Conservation (phyloP, 768 basidiomycete species). For the Suillus decipiens region DNA sequence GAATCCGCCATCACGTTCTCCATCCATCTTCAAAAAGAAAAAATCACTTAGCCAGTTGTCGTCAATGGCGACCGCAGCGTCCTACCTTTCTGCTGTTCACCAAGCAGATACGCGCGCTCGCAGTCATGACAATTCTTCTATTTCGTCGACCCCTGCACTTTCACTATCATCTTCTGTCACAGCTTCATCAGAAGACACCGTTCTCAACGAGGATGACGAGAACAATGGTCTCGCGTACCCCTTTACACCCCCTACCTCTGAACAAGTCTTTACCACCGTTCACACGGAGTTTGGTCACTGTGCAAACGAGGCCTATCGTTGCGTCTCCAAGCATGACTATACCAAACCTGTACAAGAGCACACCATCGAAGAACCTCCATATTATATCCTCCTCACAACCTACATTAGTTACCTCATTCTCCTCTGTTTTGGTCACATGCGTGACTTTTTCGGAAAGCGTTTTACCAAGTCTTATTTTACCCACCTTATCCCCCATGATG, state of each 20-base stretch:
- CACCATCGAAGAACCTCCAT: constrained; percentile 83
- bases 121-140: constrained; percentile 42
- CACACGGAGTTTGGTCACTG: constrained; percentile 96
- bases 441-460: constrained; percentile 94
- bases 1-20: constrained; percentile 47
- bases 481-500: constrained; percentile 82
- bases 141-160: constrained; percentile 68
- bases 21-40: constrained; percentile 68
- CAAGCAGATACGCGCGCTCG: constrained; percentile 62
- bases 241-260: constrained; percentile 69
- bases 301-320: constrained; percentile 72
- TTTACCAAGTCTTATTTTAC: constrained; percentile 67
- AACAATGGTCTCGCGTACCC: constrained; percentile 65
- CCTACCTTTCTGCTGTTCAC: constrained; percentile 62
- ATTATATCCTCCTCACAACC: constrained; percentile 89
- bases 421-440: constrained; percentile 87
- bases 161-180: constrained; percentile 77
- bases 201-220: constrained; percentile 56
- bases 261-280: constrained; percentile 74
- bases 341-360: constrained; percentile 48
- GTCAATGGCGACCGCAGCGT: constrained; percentile 52
- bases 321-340: constrained; percentile 59
- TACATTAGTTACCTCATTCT: constrained; percentile 94
- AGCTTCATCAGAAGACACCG: constrained; percentile 65
- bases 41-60: constrained; percentile 36